Conservation (phyloP, 1,284 basidiomycete genomes). For the Xerocomus nothofagi region DNA sequence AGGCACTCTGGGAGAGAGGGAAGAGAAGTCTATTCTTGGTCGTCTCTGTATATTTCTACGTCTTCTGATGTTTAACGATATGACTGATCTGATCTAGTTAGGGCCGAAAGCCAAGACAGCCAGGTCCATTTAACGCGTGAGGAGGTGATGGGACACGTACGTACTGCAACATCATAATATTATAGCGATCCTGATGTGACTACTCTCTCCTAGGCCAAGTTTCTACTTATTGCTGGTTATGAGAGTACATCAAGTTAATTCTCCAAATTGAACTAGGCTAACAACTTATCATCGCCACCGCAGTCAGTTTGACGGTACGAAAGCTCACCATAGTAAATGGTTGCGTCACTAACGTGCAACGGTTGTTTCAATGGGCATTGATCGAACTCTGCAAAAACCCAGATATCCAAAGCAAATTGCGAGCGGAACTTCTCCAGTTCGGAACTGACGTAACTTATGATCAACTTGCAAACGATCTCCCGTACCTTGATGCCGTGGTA, state of each 20-base stretch:
- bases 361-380: constrained; percentile 29
- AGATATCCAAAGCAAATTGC: constrained; percentile 27
- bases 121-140: constrained; percentile 18
- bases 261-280: neutral
- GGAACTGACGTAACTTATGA: constrained; percentile 28
- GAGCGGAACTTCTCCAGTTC: constrained; percentile 28
- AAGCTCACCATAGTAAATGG: neutral
- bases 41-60: constrained; percentile 13
- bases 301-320: constrained; percentile 29
- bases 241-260: constrained; percentile 30
- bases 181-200: neutral
- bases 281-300: neutral
- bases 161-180: neutral
- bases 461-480: constrained; percentile 25
- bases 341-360: neutral
- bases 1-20: constrained; percentile 26
- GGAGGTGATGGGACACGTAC: constrained; percentile 27
- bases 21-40: constrained; percentile 52
- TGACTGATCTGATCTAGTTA: constrained; percentile 12
- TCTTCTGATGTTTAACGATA: neutral
- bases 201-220: constrained; percentile 21
- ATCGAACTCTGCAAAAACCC: constrained; percentile 31
- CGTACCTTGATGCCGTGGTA: constrained; percentile 30
- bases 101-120: constrained; percentile 10
- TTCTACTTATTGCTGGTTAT: constrained; percentile 32